Percentiles rank a stretch among this genome's conserved stretches.
Conservation (phyloP, 257 asterid species). For the Salvia hispanica region DNA sequence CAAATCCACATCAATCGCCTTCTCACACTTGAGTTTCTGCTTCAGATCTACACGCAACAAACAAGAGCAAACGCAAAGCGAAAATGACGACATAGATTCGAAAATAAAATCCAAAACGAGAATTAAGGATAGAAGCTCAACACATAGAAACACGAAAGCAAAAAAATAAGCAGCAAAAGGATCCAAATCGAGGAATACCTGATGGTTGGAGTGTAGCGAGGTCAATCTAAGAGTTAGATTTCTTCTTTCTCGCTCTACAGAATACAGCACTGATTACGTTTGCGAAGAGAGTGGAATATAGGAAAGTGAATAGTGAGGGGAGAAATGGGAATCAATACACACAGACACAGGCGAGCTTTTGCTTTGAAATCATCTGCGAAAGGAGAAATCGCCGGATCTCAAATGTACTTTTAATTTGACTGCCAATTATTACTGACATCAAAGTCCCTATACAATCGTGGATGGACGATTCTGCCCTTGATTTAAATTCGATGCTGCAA, state of each 20-base stretch:
- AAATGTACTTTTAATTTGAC: conserved; percentile 33
- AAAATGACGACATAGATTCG: conserved; percentile 15
- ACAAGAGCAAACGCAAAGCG: conserved; percentile 17
- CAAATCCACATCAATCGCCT: conserved; percentile 37
- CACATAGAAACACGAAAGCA: neutral
- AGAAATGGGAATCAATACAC: neutral
- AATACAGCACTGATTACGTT: neutral
- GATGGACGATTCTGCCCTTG: too few relatives aligned
- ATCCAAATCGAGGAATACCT: conserved; percentile 31
- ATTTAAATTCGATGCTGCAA: too few relatives aligned
- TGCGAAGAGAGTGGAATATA: neutral
- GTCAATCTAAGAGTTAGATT: neutral
- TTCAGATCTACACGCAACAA: conserved; percentile 63
- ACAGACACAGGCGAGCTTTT: neutral
- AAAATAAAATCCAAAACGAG: conserved; percentile 13
- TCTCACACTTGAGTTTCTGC: conserved; percentile 49
- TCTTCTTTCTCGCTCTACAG: neutral
- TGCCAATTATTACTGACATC: conserved; percentile 28
- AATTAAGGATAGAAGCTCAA: conserved; percentile 18
- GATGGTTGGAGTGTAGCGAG: conserved; percentile 19
- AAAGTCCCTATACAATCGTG: neutral
- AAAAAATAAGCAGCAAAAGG: conserved; percentile 1
- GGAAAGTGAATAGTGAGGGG: conserved; percentile 2
- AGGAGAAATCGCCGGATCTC: conserved; percentile 37
- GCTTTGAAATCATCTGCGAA: conserved; percentile 13